Conservation (phyloP, 139 green algal genomes). For the Pseudopediastrum boryanum region DNA sequence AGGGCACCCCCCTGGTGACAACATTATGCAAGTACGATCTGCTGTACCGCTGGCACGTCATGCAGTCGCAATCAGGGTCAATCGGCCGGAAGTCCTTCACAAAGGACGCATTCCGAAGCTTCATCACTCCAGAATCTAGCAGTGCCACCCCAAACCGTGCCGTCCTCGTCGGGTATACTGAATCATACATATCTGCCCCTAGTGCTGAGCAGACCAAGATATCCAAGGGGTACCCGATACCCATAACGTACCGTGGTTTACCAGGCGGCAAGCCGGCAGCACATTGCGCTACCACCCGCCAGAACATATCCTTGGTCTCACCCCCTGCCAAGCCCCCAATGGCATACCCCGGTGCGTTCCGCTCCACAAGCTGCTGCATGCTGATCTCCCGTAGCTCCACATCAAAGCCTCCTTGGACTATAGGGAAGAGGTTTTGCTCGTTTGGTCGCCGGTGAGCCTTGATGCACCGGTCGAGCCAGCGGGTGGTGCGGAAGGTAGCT, state of each 20-base stretch:
- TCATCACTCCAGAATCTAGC: slow-evolving; percentile 71
- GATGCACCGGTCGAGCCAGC: slow-evolving; percentile 98
- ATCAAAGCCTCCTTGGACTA: slow-evolving; percentile 81
- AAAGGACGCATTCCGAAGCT: slow-evolving; percentile 77
- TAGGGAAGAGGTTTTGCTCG: slow-evolving; percentile 94
- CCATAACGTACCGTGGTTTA: slow-evolving; percentile 98
- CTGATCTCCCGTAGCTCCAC: slow-evolving; percentile 71
- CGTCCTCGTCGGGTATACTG: slow-evolving; percentile 95
- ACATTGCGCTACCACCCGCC: slow-evolving; percentile 88
- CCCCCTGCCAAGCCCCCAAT: slow-evolving; percentile 95
- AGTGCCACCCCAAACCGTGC: slow-evolving; percentile 95
- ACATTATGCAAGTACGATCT: slow-evolving; percentile 85
- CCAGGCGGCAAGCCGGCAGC: slow-evolving; percentile 57
- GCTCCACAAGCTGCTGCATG: slow-evolving; percentile 67
- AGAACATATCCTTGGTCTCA: slow-evolving; percentile 94
- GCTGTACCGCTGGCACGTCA: slow-evolving; percentile 79
- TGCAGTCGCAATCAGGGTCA: slow-evolving; percentile 77
- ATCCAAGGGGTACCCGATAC: slow-evolving; percentile 93
- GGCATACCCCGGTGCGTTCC: slow-evolving; percentile 88
- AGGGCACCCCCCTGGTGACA: slow-evolving; percentile 66
- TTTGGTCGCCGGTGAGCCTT: slow-evolving; percentile 76
- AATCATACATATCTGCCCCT: slow-evolving; percentile 95
- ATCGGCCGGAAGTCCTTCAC: slow-evolving; percentile 76
- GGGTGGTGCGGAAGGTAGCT: slow-evolving; percentile 84
- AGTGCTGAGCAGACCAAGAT: slow-evolving; percentile 91